Percentiles rank a stretch among this genome's conserved stretches.
Conservation (phyloP, 1,284 basidiomycete genomes). For the Sporisorium reilianum region DNA sequence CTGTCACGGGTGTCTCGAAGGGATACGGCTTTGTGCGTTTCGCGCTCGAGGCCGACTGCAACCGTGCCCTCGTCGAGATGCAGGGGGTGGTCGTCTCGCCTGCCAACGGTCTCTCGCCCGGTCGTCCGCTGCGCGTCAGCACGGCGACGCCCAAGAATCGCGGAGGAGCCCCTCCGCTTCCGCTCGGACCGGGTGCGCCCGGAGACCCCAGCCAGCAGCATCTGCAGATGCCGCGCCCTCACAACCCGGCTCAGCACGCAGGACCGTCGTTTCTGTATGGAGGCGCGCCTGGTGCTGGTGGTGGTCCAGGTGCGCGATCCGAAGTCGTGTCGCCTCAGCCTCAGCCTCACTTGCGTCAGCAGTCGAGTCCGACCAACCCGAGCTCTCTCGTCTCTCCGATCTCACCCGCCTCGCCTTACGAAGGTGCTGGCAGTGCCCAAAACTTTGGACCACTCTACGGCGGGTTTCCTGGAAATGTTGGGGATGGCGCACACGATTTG, state of each 20-base stretch:
- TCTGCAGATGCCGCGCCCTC: conserved; percentile 47
- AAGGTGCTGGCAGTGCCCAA: conserved; percentile 11
- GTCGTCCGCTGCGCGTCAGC: conserved; percentile 60
- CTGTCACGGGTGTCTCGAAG: conserved; percentile 53
- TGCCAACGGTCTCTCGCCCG: conserved; percentile 48
- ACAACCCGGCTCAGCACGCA: conserved; percentile 38
- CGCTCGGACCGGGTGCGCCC: conserved; percentile 13
- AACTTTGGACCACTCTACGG: conserved; percentile 34
- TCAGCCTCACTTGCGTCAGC: conserved; percentile 29
- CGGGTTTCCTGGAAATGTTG: conserved; percentile 26
- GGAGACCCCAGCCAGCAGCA: conserved; percentile 27
- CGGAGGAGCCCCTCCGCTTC: conserved; percentile 15
- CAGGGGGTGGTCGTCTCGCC: conserved; percentile 56
- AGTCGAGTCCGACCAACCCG: conserved; percentile 25
- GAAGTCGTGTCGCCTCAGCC: conserved; percentile 47
- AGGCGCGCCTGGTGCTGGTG: conserved; percentile 14
- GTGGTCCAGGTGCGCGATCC: conserved; percentile 16
- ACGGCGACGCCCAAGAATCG: conserved; percentile 63
- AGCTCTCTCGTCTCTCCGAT: conserved; percentile 31
- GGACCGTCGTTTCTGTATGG: conserved; percentile 38
- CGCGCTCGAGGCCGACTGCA: conserved; percentile 54
- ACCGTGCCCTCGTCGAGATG: conserved; percentile 67
- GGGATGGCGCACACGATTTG: conserved; percentile 21
- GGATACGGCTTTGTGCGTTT: conserved; percentile 68
- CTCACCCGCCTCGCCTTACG: conserved; percentile 32